Evolutionary conservation across 1,139 yeast genomes (phyloP).

Genomic region (Candida buenavistaensis): DNA sequence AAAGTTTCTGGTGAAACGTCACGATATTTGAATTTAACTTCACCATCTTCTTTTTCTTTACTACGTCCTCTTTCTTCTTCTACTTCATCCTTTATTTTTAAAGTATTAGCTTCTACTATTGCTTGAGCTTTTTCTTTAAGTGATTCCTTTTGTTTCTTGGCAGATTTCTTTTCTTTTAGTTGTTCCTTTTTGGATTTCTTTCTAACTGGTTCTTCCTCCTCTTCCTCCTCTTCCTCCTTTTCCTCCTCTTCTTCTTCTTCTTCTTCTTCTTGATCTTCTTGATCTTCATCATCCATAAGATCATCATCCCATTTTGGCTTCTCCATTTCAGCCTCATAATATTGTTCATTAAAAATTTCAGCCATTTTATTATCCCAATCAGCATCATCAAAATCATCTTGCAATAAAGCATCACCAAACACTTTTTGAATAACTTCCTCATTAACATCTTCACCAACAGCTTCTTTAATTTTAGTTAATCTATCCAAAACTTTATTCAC

Average conservation of each 20-base stretch:
- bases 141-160: conserved; percentile 62
- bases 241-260: conserved; percentile 30
- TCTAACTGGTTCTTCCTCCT: conserved; percentile 27
- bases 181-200: conserved; percentile 51
- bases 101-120: conserved; percentile 53
- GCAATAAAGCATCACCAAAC: conserved; percentile 71
- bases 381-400: conserved; percentile 85
- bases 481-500: conserved; percentile 77
- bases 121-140: conserved; percentile 69
- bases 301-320: conserved; percentile 44
- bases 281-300: conserved; percentile 24
- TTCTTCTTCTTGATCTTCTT: conserved; percentile 38
- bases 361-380: conserved; percentile 92
- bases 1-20: conserved; percentile 94
- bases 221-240: conserved; percentile 27
- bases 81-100: conserved; percentile 56
- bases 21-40: conserved; percentile 73
- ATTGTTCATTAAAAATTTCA: conserved; percentile 81
- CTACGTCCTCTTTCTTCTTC: conserved; percentile 63
- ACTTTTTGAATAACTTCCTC: conserved; percentile 63
- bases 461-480: conserved; percentile 72
- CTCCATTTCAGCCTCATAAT: conserved; percentile 55
- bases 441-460: conserved; percentile 75
- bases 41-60: conserved; percentile 32
- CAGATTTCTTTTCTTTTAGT: conserved; percentile 54